Conservation (phyloP, 2,329 filamentous ascomycete species). For the Diaporthe australafricana region DNA sequence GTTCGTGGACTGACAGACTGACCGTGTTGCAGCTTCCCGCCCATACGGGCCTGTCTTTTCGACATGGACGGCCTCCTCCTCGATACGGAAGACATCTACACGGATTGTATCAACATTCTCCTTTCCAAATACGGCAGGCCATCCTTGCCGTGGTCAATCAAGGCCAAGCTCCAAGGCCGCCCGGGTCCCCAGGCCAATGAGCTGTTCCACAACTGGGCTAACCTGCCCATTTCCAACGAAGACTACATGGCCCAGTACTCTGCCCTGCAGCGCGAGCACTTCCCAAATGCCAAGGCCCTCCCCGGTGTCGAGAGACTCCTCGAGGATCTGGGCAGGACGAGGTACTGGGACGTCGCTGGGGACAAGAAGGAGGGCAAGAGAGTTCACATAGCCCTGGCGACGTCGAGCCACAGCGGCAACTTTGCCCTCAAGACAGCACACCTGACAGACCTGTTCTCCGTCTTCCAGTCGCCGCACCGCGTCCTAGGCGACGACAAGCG, state of each 20-base stretch:
- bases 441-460: conserved; percentile 67
- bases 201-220: conserved; percentile 81
- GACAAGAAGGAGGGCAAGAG: conserved; percentile 49
- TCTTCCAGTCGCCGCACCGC: conserved; percentile 77
- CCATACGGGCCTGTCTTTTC: conserved; percentile 91
- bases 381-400: conserved; percentile 88
- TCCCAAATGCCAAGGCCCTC: conserved; percentile 80
- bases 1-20: background rate
- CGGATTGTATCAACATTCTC: conserved; percentile 82
- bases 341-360: conserved; percentile 59
- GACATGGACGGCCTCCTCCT: conserved; percentile 99
- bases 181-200: conserved; percentile 64
- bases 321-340: conserved; percentile 63
- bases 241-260: conserved; percentile 72
- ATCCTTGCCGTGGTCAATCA: conserved; percentile 89
- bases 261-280: conserved; percentile 76
- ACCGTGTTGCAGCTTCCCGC: conserved; percentile 71
- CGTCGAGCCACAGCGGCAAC: conserved; percentile 78
- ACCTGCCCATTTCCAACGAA: conserved; percentile 80
- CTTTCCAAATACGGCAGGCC: conserved; percentile 81
- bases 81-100: conserved; percentile 93
- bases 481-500: conserved; percentile 89
- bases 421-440: conserved; percentile 81
- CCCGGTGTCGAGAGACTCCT: conserved; percentile 82
- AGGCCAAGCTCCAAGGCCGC: conserved; percentile 81